A percentile compares a stretch with the other conserved stretches of the same genome.
These are phyloP conservation scores for Fomitopsis serialis DNA, from an alignment of 768 basidiomycete species.

Conservation along the genomic window DNA sequence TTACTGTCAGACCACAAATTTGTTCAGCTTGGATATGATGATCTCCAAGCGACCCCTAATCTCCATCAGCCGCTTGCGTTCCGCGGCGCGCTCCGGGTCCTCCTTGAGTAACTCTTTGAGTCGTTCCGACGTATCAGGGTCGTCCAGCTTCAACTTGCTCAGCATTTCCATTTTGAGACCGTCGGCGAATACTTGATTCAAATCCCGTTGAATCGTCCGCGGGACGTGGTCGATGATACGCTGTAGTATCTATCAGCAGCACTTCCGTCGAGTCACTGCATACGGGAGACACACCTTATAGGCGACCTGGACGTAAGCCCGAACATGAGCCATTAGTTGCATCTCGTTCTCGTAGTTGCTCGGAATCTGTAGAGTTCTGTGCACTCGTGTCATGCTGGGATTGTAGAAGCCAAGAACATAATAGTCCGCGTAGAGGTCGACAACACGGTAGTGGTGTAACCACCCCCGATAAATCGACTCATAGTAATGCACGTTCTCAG, in stretches of 20 bases:
- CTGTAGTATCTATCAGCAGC: conserved; percentile 16
- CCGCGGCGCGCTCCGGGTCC: conserved; percentile 32
- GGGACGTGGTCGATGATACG: conserved; percentile 55
- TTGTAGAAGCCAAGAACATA: background rate
- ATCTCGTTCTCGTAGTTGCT: conserved; percentile 49
- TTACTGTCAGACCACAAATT: conserved; percentile 14
- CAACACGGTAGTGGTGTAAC: conserved; percentile 14
- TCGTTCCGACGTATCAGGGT: conserved; percentile 26
- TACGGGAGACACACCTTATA: conserved; percentile 37
- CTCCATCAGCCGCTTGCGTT: conserved; percentile 29
- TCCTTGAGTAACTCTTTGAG: conserved; percentile 42
- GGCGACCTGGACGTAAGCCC: conserved; percentile 57
- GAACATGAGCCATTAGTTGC: conserved; percentile 63
- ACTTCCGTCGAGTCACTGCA: no score
- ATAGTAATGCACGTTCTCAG: conserved; percentile 27
- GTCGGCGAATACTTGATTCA: conserved; percentile 28
- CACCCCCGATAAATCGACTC: conserved; percentile 12
- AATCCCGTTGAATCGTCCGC: conserved; percentile 45
- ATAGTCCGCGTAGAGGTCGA: background rate
- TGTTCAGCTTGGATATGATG: conserved; percentile 31
- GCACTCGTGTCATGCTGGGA: no score
- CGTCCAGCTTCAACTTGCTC: conserved; percentile 31
- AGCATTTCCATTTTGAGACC: conserved; percentile 29
- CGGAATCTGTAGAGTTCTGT: background rate
- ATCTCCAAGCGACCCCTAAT: conserved; percentile 32